These are phyloP conservation scores for Talaromyces funiculosus DNA, from an alignment of 2,329 filamentous ascomycete species.

Conservation along the genomic window DNA sequence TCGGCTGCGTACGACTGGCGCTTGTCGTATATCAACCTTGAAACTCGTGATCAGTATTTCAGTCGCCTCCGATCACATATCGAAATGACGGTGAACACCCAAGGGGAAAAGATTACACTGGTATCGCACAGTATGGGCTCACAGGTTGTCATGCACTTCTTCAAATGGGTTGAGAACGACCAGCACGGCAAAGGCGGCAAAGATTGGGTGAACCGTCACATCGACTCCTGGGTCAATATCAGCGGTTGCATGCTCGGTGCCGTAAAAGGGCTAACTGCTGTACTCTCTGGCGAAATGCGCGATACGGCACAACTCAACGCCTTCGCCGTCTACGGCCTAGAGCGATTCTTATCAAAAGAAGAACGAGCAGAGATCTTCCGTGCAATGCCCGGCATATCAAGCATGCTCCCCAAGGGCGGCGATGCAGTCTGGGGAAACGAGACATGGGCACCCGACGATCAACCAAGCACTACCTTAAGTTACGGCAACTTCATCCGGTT, in stretches of 20 bases:
- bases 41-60: slow-evolving; percentile 89
- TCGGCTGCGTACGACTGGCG: slow-evolving; percentile 83
- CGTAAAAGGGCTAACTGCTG: slow-evolving; percentile 80
- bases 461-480: slow-evolving; percentile 63
- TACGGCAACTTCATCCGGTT: slow-evolving; percentile 86
- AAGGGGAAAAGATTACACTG: slow-evolving; percentile 73
- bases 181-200: slow-evolving; percentile 74
- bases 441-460: slow-evolving; percentile 83
- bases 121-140: slow-evolving; percentile 97
- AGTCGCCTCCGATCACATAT: slow-evolving; percentile 84
- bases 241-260: slow-evolving; percentile 97
- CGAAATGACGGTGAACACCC: slow-evolving; percentile 70
- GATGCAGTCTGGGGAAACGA: slow-evolving; percentile 91
- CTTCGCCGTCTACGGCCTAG: slow-evolving; percentile 92
- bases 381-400: slow-evolving; percentile 92
- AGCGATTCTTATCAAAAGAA: slow-evolving; percentile 86
- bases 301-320: slow-evolving; percentile 95
- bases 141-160: slow-evolving; percentile 78
- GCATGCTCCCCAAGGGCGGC: slow-evolving; percentile 93
- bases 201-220: slow-evolving; percentile 81
- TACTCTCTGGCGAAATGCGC: slow-evolving; percentile 91
- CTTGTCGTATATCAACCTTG: slow-evolving; percentile 81
- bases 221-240: slow-evolving; percentile 97
- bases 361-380: slow-evolving; percentile 92
- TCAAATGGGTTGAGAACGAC: slow-evolving; percentile 74